phyloP scores from a whole-genome alignment of 257 asterid genomes.

The Capsicum pubescens region DNA sequence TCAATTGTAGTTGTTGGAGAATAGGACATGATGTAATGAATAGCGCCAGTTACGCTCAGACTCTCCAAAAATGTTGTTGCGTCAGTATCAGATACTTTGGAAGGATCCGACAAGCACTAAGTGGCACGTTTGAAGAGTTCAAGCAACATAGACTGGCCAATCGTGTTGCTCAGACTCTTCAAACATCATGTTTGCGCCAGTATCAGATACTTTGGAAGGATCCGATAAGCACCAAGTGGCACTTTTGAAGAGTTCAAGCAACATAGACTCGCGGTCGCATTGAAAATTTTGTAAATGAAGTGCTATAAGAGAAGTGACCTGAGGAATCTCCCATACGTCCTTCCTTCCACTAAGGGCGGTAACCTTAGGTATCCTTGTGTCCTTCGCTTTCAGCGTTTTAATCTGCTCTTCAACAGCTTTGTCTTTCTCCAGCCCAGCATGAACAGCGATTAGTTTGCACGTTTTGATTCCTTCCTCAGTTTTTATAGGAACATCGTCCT shows the following conservation, averaged over 20 bases:
- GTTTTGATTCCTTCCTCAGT: constrained; percentile 60
- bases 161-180: too few species aligned
- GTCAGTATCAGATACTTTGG: neutral
- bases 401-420: constrained; percentile 67
- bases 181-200: neutral
- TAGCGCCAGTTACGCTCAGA: neutral
- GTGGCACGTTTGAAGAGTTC: neutral
- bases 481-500: constrained; percentile 78
- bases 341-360: constrained; percentile 81
- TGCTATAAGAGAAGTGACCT: constrained; percentile 49
- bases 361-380: constrained; percentile 84
- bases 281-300: neutral
- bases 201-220: neutral
- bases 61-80: neutral
- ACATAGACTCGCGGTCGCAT: neutral
- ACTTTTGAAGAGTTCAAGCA: neutral
- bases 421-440: constrained; percentile 83
- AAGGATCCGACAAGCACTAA: neutral
- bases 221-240: neutral
- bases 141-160: neutral
- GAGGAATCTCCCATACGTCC: constrained; percentile 85
- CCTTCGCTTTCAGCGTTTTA: constrained; percentile 66
- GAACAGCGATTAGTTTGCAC: constrained; percentile 82
- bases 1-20: neutral
- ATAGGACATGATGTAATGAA: neutral